These are phyloP conservation scores for Angophora floribunda DNA, from an alignment of 345 rosid species.

Conservation along the genomic window DNA sequence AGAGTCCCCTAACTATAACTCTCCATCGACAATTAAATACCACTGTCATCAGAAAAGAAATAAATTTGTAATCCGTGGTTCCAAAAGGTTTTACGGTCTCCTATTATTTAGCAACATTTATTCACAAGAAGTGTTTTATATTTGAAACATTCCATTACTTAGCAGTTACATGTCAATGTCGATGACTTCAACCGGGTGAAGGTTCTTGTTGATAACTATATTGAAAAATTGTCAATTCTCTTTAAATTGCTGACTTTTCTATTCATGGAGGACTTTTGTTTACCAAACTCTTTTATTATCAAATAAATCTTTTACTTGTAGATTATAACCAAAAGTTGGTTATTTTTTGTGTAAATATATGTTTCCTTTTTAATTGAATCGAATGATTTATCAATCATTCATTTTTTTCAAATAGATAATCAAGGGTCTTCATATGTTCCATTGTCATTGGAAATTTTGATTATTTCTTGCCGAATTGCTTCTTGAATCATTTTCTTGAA, in stretches of 20 bases:
- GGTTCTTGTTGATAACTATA: neutral
- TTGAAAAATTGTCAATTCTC: too few species aligned
- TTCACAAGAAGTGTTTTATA: neutral
- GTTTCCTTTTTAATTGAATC: accelerated
- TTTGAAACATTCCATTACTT: neutral
- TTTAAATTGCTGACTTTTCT: accelerated
- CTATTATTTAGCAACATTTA: neutral
- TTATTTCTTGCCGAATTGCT: neutral
- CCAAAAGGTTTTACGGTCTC: neutral
- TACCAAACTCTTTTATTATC: neutral
- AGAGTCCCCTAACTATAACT: neutral
- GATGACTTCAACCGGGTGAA: accelerated
- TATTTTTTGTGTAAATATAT: neutral
- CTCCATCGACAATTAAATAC: neutral
- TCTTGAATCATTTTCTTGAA: neutral
- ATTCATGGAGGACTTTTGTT: neutral
- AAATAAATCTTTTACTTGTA: neutral
- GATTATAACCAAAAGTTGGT: neutral
- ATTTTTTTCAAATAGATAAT: neutral
- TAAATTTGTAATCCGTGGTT: neutral
- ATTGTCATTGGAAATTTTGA: accelerated
- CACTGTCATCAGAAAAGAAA: neutral
- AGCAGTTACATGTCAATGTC: accelerated
- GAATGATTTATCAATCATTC: neutral
- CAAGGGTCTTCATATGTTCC: accelerated